A percentile compares a stretch with the other conserved stretches of the same genome.
phyloP scores from a whole-genome alignment of 2,329 filamentous ascomycete species.

The Penicillium sp. region DNA sequence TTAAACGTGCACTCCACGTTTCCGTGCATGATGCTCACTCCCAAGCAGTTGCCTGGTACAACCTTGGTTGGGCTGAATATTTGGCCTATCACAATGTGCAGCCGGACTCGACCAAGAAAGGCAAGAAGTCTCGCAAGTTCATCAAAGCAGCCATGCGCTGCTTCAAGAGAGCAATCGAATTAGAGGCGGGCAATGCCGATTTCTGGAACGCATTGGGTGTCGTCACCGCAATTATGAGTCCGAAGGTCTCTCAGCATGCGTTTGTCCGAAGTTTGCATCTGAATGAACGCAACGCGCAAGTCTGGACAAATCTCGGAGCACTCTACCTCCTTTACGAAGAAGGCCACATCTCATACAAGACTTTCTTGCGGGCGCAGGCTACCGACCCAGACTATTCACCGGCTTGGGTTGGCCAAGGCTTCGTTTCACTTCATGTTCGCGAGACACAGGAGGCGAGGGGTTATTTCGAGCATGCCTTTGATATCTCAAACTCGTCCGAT shows the following conservation, averaged over 20 bases:
- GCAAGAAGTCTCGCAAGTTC: constrained; percentile 62
- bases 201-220: constrained; percentile 98
- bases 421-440: constrained; percentile 75
- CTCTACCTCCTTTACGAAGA: constrained; percentile 85
- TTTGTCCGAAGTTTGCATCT: constrained; percentile 90
- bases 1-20: constrained; percentile 79
- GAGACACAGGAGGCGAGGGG: constrained; percentile 74
- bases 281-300: constrained; percentile 79
- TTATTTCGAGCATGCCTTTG: constrained; percentile 91
- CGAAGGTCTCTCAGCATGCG: constrained; percentile 85
- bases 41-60: constrained; percentile 95
- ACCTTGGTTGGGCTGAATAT: constrained; percentile 91
- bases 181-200: constrained; percentile 89
- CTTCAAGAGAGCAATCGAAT: constrained; percentile 93
- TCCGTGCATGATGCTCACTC: constrained; percentile 75
- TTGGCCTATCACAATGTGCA: constrained; percentile 69
- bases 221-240: constrained; percentile 80
- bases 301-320: constrained; percentile 89
- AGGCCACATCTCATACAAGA: constrained; percentile 78
- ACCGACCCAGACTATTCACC: constrained; percentile 91
- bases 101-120: constrained; percentile 36
- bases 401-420: constrained; percentile 90
- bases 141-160: constrained; percentile 80
- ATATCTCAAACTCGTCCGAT: constrained; percentile 78
- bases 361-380: constrained; percentile 87